Base-by-base conservation (phyloP, 2,329 filamentous ascomycete genomes). In the Beauveria sp. region DNA sequence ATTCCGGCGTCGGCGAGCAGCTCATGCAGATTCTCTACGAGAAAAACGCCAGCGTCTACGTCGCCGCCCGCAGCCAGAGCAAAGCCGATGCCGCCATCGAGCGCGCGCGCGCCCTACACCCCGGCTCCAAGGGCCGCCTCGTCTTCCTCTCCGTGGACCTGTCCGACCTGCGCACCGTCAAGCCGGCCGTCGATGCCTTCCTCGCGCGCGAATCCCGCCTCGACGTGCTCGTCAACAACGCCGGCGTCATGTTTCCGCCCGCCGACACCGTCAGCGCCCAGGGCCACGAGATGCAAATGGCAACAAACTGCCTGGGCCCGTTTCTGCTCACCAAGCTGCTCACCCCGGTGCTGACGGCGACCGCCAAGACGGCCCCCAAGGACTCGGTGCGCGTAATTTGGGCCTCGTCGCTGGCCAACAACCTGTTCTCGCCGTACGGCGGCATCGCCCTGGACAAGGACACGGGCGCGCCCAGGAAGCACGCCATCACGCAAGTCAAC, bases 1-100 rank as follows among this genome's bases (percentile, higher is more conserved):
- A 68, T 59, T 63, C 65, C 3, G 67, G 67, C 78, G 72, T 81
- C 14, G 80, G 80, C 20, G 73, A 76, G 53, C 78, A 81, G 63
- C 72, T 83, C n/a, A 71, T 70, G 55, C 75, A 75, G 47, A 77
- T 83, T 5, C 73, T 84, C n/a, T 84, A 83, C 67, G 67, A 69
- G 4, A 75, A 73, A 24, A 77, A 80, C 59, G 80, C 72, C 46
- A 81, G 72, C 16, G 76, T 84, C 40, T 83, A 82, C 66, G 67
- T 82, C 46, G 79, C 79, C 9, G 76, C 75, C 2, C 78, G 80
- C 44, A 75, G 71, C 4, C 63, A 70, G n/a, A 65, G 70, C 9
- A 78, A 77, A 62, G 77, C 72, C 40, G 68, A 71, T 5, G 61
- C 65, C 0, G 77, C 77, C 30, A 78, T 83, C 50, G 66, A 67